Base-by-base conservation (phyloP, 1,284 basidiomycete species). In the Peniophora sp. region DNA sequence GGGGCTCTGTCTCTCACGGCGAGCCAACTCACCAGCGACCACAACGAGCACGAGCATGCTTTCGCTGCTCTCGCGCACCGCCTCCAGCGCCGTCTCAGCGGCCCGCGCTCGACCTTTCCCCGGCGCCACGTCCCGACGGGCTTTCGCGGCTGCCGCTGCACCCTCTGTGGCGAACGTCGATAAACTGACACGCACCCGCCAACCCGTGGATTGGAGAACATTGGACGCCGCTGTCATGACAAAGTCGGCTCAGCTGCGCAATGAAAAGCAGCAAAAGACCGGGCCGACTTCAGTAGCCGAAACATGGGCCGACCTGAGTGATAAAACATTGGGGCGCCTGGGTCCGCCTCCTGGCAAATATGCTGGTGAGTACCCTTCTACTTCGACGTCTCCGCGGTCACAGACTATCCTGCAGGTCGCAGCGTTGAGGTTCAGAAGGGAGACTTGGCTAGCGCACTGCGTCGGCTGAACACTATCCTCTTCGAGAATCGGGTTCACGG, bases 401-500 rank as follows among this genome's bases (percentile, higher is more conserved):
- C 42, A 46, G 20, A 15, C 17, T 47, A 45, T 48, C 36, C 51
- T 41, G 17, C 51, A 83, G 81, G 80, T 50, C 76, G 81, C 24
- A 79, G 70, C 51, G 65, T 79, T 3, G 45, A 48, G 35, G 75
- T 83, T 11, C 42, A 49, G 15, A 58, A 59, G 11, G 67, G 71
- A 1, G 67, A 73, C 47, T 64, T 76, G 41, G 63, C 60, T 1
- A 9, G 60, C 2, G 75, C 83, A 1, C 78, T 78, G 54, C 64
- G 58, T 47, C 68, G 62, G 27, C 71, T 91, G 9, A 72, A 78
- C 49, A 54, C 48, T n/a, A 76, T 80, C 48, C 66, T 90, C 17
- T 55, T 57, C 34, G 66, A 69, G 24, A 91, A 90, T 58, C 72
- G 65, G 53, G 79, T 91, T 11, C 64, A 69, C 15, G 58, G 59